Evolutionary conservation across 139 green algal species (phyloP), one percentile per base, ranked within the genome.

Genomic region (Asterochloris sp.): DNA sequence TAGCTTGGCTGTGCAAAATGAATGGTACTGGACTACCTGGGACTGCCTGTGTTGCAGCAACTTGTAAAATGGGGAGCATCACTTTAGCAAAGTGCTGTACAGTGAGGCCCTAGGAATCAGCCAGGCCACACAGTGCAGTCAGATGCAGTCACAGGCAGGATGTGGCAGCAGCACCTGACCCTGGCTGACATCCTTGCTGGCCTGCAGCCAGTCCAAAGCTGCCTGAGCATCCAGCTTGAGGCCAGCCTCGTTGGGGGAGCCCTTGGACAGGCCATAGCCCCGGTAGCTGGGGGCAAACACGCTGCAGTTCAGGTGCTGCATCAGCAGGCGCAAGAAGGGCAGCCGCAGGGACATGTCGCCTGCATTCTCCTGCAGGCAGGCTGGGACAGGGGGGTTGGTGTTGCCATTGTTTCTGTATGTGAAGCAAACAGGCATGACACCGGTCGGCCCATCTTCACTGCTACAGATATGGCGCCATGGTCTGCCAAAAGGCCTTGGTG

Each of bases 321-420:
- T 76, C 62, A 98, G 82, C 17, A 90, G 66, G 11, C 87, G 71
- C 74, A 97, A 74, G 84, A 96, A 98, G 9, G 88, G 94, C 79
- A 98, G 89, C 26, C 94, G 78, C 78, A 91, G 93, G 8, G 89
- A 88, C 94, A 98, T 98, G 90, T 95, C 95, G n/a, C 94, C 94
- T 11, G 94, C 94, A 80, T 98, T 98, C 79, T 98, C 94, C 88
- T 95, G 90, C 47, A 78, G 27, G 38, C 38, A 54, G 38, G 38
- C 38, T 54, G 38, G 38, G 0, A 47, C 21, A 76, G 69, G 13
- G 13, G 13, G 28, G 16, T 15, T 54, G n/a, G n/a, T n/a, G n/a
- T n/a, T n/a, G n/a, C n/a, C n/a, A n/a, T 1, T 76, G n/a, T 54
- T 24, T 27, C 69, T 28, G 13, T 76, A 0, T 17, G 69, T 16